Conservation (phyloP, 2,329 filamentous ascomycete genomes). For the Capronia americana region DNA sequence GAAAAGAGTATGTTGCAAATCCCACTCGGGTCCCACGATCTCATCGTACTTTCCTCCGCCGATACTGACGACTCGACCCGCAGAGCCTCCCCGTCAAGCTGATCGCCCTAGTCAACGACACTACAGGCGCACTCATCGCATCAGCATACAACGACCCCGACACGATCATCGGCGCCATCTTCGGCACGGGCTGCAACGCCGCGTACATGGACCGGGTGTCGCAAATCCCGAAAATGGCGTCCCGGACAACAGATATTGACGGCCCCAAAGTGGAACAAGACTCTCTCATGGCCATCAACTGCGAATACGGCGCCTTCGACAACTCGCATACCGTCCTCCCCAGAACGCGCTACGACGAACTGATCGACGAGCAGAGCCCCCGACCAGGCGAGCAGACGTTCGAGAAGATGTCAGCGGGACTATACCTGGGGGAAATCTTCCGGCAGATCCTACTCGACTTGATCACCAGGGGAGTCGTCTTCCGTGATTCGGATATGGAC, state of each 20-base stretch:
- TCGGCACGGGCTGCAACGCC: constrained; percentile 93
- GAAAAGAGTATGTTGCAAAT: constrained; percentile 60
- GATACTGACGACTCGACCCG: neutral
- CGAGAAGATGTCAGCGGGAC: constrained; percentile 95
- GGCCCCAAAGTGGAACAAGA: constrained; percentile 44
- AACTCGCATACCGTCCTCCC: constrained; percentile 89
- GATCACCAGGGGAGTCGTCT: constrained; percentile 74
- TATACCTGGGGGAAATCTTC: constrained; percentile 94
- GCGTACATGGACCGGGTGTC: constrained; percentile 84
- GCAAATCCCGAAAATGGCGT: constrained; percentile 78
- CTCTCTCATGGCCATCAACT: constrained; percentile 83
- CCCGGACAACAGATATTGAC: neutral
- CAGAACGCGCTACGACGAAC: constrained; percentile 80
- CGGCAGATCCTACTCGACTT: constrained; percentile 83
- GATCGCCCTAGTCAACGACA: constrained; percentile 91
- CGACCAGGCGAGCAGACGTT: constrained; percentile 93
- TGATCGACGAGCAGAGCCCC: constrained; percentile 88
- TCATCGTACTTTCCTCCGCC: neutral
- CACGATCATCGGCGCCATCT: constrained; percentile 92
- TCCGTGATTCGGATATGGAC: constrained; percentile 64
- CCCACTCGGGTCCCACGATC: constrained; percentile 34
- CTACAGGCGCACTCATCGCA: constrained; percentile 89
- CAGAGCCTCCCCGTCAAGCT: constrained; percentile 74
- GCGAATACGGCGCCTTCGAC: constrained; percentile 92
- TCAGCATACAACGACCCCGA: constrained; percentile 86